Base-by-base conservation (phyloP, 176 grass and related monocot species). In the Aegilops tauschii region DNA sequence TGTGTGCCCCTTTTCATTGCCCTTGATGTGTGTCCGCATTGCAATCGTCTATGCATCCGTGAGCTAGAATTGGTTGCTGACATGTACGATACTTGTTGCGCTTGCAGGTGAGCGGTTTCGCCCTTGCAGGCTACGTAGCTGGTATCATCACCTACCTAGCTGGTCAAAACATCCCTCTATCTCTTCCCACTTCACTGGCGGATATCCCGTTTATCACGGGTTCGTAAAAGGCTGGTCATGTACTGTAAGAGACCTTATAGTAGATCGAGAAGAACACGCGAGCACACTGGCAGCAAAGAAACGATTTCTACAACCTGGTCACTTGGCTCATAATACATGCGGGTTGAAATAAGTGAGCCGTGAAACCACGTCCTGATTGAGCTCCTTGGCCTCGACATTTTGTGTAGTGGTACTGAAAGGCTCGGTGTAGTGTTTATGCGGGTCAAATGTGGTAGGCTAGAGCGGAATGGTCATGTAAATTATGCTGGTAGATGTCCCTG, bases 101-200 rank as follows among this genome's bases (percentile, higher is more conserved):
- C 81, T 81, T 86, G 76, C 96, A 96, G 93, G 96, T 96, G 64
- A 98, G 92, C 20, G 96, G 96, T 30, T 98, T 94, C 76, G 93
- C 96, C n/a, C 88, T 98, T 85, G 93, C 93, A 69, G 96, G 96
- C 65, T 98, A 98, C 85, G 88, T 90, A 67, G 93, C 96, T 21
- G 96, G 96, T 76, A 94, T 98, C 74, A 75, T 94, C 35, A 73
- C 90, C 9, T 98, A 96, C 50, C 79, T 98, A 81, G 96, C 85
- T 42, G 66, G 49, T 76, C 92, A 74, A 85, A 94, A 94, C 69
- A 69, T 95, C 56, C 81, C 90, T 77, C 3, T 94, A 63, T 81
- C 82, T 17, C 86, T 98, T 85, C 92, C 96, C 28, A 87, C 77
- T 75, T 95, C 92, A 44, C 83, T 92, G 21, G 90, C 90, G 69